phyloP scores from a whole-genome alignment of 331 rosid species.

The Quercus lobata region DNA sequence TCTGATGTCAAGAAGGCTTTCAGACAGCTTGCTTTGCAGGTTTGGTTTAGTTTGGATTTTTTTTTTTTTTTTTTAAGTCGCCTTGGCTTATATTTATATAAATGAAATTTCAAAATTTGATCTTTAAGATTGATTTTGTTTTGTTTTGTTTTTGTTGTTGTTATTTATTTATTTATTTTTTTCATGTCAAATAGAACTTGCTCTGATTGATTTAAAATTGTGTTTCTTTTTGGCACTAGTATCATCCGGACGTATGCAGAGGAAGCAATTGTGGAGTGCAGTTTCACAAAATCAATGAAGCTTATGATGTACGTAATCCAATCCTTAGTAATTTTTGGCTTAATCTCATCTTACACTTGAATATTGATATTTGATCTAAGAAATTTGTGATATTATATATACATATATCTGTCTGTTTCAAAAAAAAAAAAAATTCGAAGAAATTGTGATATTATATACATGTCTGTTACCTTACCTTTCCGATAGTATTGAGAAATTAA shows the following conservation, averaged over 20 bases:
- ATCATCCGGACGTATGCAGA: slow-evolving; percentile 92
- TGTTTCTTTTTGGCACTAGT: slow-evolving; percentile 20
- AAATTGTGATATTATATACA: too few species aligned
- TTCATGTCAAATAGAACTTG: neutral
- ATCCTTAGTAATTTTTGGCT: too few species aligned
- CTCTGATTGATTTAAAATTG: neutral
- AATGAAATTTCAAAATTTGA: neutral
- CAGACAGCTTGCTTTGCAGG: slow-evolving; percentile 88
- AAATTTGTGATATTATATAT: too few species aligned
- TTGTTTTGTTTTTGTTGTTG: too few species aligned
- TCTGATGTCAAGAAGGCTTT: slow-evolving; percentile 85
- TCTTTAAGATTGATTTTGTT: slow-evolving; percentile 32
- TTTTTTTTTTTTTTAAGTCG: too few species aligned
- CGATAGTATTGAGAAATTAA: too few species aligned
- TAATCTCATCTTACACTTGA: neutral
- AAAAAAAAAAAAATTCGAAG: too few species aligned
- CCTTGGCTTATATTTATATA: too few species aligned
- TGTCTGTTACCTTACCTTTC: too few species aligned
- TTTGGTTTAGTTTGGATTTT: neutral
- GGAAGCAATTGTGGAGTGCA: slow-evolving; percentile 75
- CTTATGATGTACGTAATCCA: slow-evolving; percentile 65
- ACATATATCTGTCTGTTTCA: too few species aligned
- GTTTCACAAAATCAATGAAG: slow-evolving; percentile 82
- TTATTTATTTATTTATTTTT: neutral
- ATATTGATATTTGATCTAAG: too few species aligned